A percentile compares a stretch with the other conserved stretches of the same genome.
These are phyloP conservation scores for Salvia hispanica DNA, from an alignment of 257 asterid genomes.

Conservation along the genomic window DNA sequence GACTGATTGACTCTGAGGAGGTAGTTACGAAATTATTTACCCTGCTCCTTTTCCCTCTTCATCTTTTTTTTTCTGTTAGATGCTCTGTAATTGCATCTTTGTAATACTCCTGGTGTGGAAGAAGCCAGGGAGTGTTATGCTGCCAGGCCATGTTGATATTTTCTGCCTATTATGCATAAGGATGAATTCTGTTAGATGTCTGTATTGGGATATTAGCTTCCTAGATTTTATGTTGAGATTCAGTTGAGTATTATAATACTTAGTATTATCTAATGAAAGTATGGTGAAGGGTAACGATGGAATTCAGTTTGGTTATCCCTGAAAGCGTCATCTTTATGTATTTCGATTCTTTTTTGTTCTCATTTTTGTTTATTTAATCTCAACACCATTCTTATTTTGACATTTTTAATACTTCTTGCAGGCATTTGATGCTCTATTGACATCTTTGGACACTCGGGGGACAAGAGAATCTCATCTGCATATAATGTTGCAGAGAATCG, in stretches of 20 bases:
- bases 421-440: slow-evolving; percentile 80
- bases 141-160: no score
- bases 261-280: slow-evolving; percentile 5
- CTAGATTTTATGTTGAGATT: background rate
- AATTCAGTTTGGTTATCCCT: background rate
- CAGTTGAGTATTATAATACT: background rate
- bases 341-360: background rate
- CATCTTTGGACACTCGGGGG: slow-evolving; percentile 89
- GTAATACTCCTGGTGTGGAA: background rate
- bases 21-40: slow-evolving; percentile 36
- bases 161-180: slow-evolving; percentile 2
- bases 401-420: slow-evolving; percentile 39
- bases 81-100: slow-evolving; percentile 1
- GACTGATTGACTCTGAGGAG: slow-evolving; percentile 84
- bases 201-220: slow-evolving; percentile 1
- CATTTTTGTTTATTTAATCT: slow-evolving; percentile 18
- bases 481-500: slow-evolving; percentile 87
- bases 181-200: slow-evolving; percentile 13
- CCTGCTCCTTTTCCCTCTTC: background rate
- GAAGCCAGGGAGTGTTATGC: background rate
- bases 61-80: background rate
- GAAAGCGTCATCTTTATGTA: background rate
- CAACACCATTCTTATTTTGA: background rate
- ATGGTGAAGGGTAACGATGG: slow-evolving; percentile 2
- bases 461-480: slow-evolving; percentile 93